A percentile compares a stretch with the other conserved stretches of the same genome.
These are phyloP conservation scores for Metschnikowia borealis DNA, from an alignment of 805 yeast genomes.

Conservation along the genomic window DNA sequence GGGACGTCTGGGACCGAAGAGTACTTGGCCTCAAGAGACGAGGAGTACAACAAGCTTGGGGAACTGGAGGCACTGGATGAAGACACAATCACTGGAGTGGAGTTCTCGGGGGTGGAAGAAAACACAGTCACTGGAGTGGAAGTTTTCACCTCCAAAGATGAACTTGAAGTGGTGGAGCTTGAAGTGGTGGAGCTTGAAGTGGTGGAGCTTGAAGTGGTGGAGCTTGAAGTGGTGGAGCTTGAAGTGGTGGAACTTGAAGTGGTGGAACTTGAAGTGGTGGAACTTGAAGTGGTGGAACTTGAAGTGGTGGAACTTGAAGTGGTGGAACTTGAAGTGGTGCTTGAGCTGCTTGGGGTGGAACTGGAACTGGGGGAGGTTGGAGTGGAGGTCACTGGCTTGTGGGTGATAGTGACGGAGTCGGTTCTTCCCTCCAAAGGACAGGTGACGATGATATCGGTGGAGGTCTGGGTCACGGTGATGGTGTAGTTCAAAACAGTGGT, in stretches of 20 bases:
- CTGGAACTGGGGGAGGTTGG: background rate
- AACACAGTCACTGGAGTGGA: background rate
- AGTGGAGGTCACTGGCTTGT: background rate
- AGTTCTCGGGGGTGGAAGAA: no score
- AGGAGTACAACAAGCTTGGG: background rate
- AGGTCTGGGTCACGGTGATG: background rate
- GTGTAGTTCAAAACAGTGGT: conserved; percentile 9
- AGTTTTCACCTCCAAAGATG: background rate
- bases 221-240: background rate
- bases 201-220: background rate
- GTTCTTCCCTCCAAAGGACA: conserved; percentile 2
- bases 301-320: background rate
- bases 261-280: background rate
- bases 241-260: background rate
- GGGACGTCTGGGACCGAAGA: background rate
- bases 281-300: background rate
- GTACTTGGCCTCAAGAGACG: background rate
- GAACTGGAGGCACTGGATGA: no score
- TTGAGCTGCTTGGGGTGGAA: background rate
- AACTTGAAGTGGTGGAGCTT: background rate
- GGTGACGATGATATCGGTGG: conserved; percentile 2
- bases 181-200: background rate
- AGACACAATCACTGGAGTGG: no score
- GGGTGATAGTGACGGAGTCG: conserved; percentile 1
- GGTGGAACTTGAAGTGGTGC: background rate